Evolutionary conservation across 495 filamentous ascomycete genomes (phyloP).

Genomic region (Penicillium mononematosum): DNA sequence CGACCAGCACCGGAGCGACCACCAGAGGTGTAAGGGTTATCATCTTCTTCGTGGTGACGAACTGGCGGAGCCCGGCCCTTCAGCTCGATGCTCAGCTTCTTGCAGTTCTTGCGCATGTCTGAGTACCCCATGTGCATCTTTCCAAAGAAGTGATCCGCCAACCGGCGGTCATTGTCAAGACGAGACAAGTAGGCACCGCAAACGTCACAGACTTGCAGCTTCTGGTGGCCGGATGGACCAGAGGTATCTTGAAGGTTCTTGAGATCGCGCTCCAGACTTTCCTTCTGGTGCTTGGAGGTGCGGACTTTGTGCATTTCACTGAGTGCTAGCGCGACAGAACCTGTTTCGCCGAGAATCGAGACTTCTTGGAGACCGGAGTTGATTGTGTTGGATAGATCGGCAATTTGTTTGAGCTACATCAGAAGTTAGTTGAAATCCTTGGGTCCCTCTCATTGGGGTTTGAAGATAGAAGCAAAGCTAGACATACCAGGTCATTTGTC

Average conservation of each 20-base stretch:
- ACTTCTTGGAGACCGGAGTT: conserved; percentile 83
- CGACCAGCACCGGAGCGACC: conserved; percentile 54
- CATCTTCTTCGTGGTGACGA: conserved; percentile 53
- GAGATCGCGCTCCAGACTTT: conserved; percentile 81
- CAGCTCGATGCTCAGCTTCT: conserved; percentile 81
- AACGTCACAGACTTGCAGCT: conserved; percentile 97
- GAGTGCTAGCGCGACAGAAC: conserved; percentile 74
- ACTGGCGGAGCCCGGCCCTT: conserved; percentile 64
- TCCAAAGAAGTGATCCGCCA: conserved; percentile 98
- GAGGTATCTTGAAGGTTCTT: conserved; percentile 89
- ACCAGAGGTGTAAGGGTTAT: conserved; percentile 46
- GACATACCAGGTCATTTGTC: conserved; percentile 76
- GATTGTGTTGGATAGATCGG: conserved; percentile 74
- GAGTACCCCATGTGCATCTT: conserved; percentile 99
- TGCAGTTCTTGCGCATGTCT: conserved; percentile 91
- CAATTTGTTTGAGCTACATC: conserved; percentile 74
- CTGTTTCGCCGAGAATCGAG: conserved; percentile 77
- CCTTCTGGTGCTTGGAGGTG: conserved; percentile 76
- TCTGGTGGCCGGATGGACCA: conserved; percentile 92
- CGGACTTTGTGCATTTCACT: conserved; percentile 83
- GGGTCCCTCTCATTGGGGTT: neutral
- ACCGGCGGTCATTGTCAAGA: conserved; percentile 87
- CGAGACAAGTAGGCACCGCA: conserved; percentile 90
- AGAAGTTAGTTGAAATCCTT: neutral
- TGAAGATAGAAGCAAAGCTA: neutral